phyloP scores from a whole-genome alignment of 305 asterid species.

The Withania somnifera region DNA sequence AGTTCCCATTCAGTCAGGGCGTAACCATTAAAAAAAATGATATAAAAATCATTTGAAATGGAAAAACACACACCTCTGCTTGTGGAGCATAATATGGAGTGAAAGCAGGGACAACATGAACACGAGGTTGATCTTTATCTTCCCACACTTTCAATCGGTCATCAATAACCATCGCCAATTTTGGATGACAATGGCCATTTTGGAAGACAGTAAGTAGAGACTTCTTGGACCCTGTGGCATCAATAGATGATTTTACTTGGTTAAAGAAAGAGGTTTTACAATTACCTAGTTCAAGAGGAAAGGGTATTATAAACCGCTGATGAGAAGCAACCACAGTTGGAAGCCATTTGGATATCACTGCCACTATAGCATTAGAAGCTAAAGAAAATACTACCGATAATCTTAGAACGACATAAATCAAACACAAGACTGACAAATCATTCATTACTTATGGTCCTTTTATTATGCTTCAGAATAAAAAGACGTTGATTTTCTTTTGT shows the following conservation, averaged over 20 bases:
- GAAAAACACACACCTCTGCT: slow-evolving; percentile 61
- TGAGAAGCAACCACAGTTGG: slow-evolving; percentile 1
- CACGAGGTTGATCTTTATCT: slow-evolving; percentile 94
- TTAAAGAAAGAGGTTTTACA: neutral
- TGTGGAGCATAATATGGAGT: slow-evolving; percentile 97
- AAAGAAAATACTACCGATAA: neutral
- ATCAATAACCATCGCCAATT: slow-evolving; percentile 96
- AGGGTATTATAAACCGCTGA: neutral
- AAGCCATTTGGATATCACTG: neutral
- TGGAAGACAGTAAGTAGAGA: slow-evolving; percentile 83
- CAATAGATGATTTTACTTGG: neutral
- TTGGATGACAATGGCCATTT: slow-evolving; percentile 85
- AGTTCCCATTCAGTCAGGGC: slow-evolving; percentile 1
- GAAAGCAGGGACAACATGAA: slow-evolving; percentile 94
- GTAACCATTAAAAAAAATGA: neutral
- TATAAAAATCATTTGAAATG: neutral
- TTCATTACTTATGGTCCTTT: neutral
- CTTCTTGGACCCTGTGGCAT: slow-evolving; percentile 63
- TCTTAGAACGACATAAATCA: neutral
- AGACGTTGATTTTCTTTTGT: neutral
- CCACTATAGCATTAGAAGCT: neutral
- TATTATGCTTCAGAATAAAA: neutral
- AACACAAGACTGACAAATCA: neutral
- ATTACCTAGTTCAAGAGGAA: neutral
- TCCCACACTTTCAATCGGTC: slow-evolving; percentile 97